These are phyloP conservation scores for Xerocomus potaroensis DNA, from an alignment of 768 basidiomycete species.

Conservation along the genomic window DNA sequence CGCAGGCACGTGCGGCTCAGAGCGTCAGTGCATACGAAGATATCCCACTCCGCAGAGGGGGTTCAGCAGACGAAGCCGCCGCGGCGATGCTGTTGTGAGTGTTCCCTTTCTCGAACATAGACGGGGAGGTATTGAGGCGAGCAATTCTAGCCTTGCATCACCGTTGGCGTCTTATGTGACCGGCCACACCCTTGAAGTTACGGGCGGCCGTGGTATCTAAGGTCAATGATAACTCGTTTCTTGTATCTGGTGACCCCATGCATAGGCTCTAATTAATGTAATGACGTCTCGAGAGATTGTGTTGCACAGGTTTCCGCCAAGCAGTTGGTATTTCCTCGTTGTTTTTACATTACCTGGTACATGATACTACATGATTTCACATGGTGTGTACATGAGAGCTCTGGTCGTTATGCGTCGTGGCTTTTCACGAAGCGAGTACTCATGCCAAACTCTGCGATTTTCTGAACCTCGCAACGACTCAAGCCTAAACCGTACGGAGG, in stretches of 20 bases:
- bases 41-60: conserved; percentile 68
- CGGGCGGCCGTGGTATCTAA: conserved; percentile 75
- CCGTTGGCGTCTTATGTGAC: conserved; percentile 77
- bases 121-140: conserved; percentile 4
- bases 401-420: too few species aligned
- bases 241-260: neutral
- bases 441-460: conserved; percentile 62
- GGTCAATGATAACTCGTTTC: neutral
- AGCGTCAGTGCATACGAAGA: conserved; percentile 40
- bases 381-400: too few species aligned
- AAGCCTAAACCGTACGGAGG: conserved; percentile 73
- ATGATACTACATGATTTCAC: too few species aligned
- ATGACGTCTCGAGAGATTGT: too few species aligned
- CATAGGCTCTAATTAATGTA: too few species aligned
- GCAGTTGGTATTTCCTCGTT: too few species aligned
- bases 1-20: conserved; percentile 36
- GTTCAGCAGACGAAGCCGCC: conserved; percentile 72
- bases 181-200: conserved; percentile 82
- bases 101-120: neutral
- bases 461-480: conserved; percentile 48
- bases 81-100: conserved; percentile 73
- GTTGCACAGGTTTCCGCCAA: too few species aligned
- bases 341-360: too few species aligned
- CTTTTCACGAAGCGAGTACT: conserved; percentile 29
- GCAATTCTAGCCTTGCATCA: conserved; percentile 56